Evolutionary conservation across 2,329 filamentous ascomycete genomes (phyloP).

Genomic region (Cladosporium sp.): DNA sequence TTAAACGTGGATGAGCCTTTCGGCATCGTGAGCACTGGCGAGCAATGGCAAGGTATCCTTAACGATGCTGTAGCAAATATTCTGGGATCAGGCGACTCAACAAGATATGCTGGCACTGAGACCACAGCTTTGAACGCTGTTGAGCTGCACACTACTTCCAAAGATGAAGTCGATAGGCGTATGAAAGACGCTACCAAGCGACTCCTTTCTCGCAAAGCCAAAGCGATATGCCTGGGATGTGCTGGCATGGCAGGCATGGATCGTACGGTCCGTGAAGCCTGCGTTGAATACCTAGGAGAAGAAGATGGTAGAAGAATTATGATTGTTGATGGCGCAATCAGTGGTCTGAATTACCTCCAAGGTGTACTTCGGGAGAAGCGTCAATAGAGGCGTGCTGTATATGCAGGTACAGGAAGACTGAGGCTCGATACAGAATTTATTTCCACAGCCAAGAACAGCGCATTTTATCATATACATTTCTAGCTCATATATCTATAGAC

Average conservation of each 20-base stretch:
- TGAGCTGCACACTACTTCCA: constrained; percentile 68
- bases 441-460: too few species aligned
- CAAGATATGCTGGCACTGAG: constrained; percentile 69
- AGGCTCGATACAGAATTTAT: too few species aligned
- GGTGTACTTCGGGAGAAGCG: not conserved
- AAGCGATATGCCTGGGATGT: constrained; percentile 13
- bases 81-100: constrained; percentile 48
- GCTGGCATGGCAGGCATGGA: constrained; percentile 62
- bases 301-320: constrained; percentile 41
- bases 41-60: constrained; percentile 75
- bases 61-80: constrained; percentile 60
- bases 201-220: constrained; percentile 46
- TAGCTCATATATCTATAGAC: too few species aligned
- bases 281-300: constrained; percentile 58
- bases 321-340: constrained; percentile 77
- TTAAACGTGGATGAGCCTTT: constrained; percentile 55
- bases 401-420: too few species aligned
- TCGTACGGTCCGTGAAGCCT: constrained; percentile 66
- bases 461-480: too few species aligned
- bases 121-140: constrained; percentile 76
- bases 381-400: too few species aligned
- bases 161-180: constrained; percentile 59
- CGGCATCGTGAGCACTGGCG: constrained; percentile 85
- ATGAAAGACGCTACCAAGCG: constrained; percentile 67
- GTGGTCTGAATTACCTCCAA: constrained; percentile 46